Evolutionary conservation across 768 basidiomycete genomes (phyloP), one percentile per base, ranked within the genome.

Genomic region (Rhodosporidiobolus odoratus): DNA sequence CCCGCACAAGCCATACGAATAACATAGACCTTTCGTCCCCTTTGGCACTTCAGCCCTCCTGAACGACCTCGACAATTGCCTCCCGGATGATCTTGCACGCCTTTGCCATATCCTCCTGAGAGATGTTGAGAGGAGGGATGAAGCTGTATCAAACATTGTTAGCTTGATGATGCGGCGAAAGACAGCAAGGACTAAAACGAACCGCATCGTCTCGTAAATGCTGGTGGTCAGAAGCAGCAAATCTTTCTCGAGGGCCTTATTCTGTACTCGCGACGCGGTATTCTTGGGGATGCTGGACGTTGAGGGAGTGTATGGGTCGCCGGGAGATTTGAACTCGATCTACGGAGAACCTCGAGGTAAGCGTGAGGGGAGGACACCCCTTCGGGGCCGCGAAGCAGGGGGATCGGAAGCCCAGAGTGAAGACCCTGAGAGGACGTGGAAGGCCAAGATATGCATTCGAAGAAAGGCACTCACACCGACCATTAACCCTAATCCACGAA

Each of bases 401-500:
- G 43, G 12, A 12, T 30, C 17, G 21, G 15, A 10, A 50, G 15
- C 15, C 21, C 15, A 13, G 48, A 25, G 32, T 30, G 52, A 27
- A 53, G 5, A 53, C 10, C 59, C 82, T 83, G n/a, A 81, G 79
- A 0, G 90, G 59, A 38, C 65, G 37, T 2, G 61, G 48, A 34
- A 48, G n/a, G 7, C 27, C 16, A 32, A 32, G 47, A 64, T 19
- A 41, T 12, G 32, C 15, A 85, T n/a, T 1, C n/a, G 10, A 87
- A 86, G 3, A 85, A 84, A 75, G 90, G 34, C 2, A 79, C 90
- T 89, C 62, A 91, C 84, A 5, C 84, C 92, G 64, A 91, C 83
- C 94, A 96, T 97, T 68, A 98, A 83, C 0, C 95, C 95, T 25
- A 83, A 81, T 1, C 95, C 95, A 48, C 95, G 88, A 35, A 97